Percentiles rank a stretch among this genome's conserved stretches.
These are phyloP conservation scores for Pseudogymnoascus sp. DNA, from an alignment of 2,329 filamentous ascomycete genomes.

Conservation along the genomic window DNA sequence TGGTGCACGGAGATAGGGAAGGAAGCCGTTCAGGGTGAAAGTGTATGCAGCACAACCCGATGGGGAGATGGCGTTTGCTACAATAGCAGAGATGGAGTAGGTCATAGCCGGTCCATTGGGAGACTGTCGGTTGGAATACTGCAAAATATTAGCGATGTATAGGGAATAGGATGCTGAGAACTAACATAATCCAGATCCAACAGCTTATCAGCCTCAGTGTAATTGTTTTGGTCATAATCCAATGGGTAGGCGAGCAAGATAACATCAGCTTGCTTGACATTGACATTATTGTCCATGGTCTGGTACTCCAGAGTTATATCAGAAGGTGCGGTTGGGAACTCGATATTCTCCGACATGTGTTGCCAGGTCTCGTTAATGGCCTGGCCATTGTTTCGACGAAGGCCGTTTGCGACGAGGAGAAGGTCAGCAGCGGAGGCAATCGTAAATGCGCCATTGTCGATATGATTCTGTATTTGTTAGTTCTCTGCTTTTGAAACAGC, in stretches of 20 bases:
- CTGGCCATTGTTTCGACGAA: conserved; percentile 19
- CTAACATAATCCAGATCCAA: conserved; percentile 54
- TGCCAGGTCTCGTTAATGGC: conserved; percentile 50
- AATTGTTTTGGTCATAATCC: conserved; percentile 49
- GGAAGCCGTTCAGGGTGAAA: conserved; percentile 55
- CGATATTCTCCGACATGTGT: conserved; percentile 47
- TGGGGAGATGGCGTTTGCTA: conserved; percentile 56
- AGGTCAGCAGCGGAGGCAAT: conserved; percentile 35
- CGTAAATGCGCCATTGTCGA: conserved; percentile 61
- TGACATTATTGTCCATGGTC: conserved; percentile 58
- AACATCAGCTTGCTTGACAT: conserved; percentile 65
- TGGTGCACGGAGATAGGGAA: conserved; percentile 58
- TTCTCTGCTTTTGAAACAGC: too few relatives aligned
- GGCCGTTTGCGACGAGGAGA: conserved; percentile 40
- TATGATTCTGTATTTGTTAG: conserved; percentile 22
- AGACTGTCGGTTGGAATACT: conserved; percentile 62
- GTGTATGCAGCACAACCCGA: conserved; percentile 64
- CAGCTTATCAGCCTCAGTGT: conserved; percentile 40
- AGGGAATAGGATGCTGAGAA: conserved; percentile 12
- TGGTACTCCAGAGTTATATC: conserved; percentile 58
- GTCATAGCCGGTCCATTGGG: conserved; percentile 66
- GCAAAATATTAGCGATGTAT: conserved; percentile 14
- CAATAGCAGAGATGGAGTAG: conserved; percentile 61
- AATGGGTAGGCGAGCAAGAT: conserved; percentile 60
- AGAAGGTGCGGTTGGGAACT: conserved; percentile 46